Percentiles rank a stretch among this genome's conserved stretches.
Evolutionary conservation across 1,284 basidiomycete genomes (phyloP).

Genomic region (Cutaneotrichosporon dermatis): DNA sequence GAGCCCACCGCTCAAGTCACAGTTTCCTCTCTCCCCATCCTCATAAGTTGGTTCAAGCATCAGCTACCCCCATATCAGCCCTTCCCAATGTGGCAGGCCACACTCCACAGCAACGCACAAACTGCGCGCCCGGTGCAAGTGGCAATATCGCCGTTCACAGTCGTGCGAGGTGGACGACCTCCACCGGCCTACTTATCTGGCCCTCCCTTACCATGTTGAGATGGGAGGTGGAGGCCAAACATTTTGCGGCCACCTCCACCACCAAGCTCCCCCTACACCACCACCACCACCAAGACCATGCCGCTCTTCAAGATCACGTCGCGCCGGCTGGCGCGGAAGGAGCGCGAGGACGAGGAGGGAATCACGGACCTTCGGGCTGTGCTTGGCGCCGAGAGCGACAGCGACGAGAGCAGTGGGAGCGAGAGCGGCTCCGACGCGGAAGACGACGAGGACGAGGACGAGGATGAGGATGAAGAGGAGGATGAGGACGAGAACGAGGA

Average conservation of each 20-base stretch:
- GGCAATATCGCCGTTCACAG: no score
- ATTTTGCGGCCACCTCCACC: not conserved
- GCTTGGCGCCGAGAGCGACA: conserved; percentile 59
- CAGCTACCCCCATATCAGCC: no score
- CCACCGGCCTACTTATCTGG: no score
- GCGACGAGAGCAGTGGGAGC: conserved; percentile 11
- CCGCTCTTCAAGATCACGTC: conserved; percentile 75
- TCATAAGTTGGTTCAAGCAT: no score
- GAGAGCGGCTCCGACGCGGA: not conserved
- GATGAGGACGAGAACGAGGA: conserved; percentile 23
- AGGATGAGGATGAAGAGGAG: conserved; percentile 35
- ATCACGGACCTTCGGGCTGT: conserved; percentile 54
- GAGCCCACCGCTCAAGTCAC: no score
- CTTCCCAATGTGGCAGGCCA: no score
- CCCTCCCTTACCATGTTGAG: no score
- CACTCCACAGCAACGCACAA: no score
- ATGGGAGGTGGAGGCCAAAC: no score
- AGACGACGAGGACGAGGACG: conserved; percentile 10
- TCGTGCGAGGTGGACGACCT: no score
- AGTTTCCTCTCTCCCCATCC: no score
- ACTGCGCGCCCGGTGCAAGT: no score
- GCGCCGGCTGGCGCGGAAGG: conserved; percentile 61
- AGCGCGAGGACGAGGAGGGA: conserved; percentile 63
- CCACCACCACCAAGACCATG: conserved; percentile 40
- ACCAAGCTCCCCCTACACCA: not conserved